phyloP scores from a whole-genome alignment of 176 grass and related monocot genomes.

The Carex kokanica region DNA sequence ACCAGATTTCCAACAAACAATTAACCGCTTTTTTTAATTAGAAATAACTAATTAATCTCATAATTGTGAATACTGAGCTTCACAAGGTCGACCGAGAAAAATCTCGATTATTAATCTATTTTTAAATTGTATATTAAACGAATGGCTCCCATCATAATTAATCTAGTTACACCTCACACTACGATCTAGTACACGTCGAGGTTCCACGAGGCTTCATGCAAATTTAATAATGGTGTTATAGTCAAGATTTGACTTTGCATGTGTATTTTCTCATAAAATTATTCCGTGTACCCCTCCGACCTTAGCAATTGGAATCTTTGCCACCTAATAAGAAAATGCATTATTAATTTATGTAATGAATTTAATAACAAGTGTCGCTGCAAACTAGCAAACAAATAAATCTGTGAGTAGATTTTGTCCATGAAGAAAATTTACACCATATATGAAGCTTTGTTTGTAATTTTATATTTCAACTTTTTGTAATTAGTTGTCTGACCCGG shows the following conservation, averaged over 20 bases:
- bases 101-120: background rate
- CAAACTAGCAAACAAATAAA: slow-evolving; percentile 5
- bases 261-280: background rate
- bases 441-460: too few species aligned
- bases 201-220: slow-evolving; percentile 26
- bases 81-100: background rate
- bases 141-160: background rate
- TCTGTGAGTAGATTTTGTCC: background rate
- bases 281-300: slow-evolving; percentile 5
- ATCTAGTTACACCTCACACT: background rate
- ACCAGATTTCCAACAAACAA: background rate
- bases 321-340: background rate
- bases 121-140: background rate
- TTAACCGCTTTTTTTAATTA: too few species aligned
- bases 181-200: background rate
- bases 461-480: too few species aligned
- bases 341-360: background rate
- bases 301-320: slow-evolving; percentile 26
- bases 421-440: background rate
- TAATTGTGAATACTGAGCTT: background rate
- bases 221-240: background rate
- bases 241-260: background rate
- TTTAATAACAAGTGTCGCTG: background rate
- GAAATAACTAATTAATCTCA: background rate
- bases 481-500: background rate